Base-by-base conservation (phyloP, 1,284 basidiomycete genomes). In the Ceratobasidium sp. region DNA sequence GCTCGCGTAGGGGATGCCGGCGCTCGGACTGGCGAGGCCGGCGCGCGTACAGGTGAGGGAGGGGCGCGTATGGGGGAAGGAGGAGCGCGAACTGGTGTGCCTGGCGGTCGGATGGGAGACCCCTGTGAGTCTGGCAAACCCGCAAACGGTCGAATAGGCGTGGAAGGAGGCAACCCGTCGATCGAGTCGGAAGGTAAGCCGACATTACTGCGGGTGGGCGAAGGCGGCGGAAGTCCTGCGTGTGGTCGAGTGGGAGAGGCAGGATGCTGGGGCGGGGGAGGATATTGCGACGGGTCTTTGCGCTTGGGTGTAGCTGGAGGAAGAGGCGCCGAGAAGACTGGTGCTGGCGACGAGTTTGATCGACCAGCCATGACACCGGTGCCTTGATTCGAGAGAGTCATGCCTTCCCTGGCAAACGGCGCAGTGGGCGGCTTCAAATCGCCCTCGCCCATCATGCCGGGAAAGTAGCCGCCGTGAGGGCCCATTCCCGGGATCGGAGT, bases 191-290 rank as follows among this genome's bases (percentile, higher is more conserved):
- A 15, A 15, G 62, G 62, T 12, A 65, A 31, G 3, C 49, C 50
- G 13, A 38, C 25, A 22, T 43, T 35, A 5, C 47, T 3, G 20
- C 62, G 7, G 13, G 29, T 35, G 8, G 62, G 50, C 2, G 57
- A 62, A 12, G 57, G 43, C 15, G 57, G 57, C n/a, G 57, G 62
- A n/a, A 54, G 50, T 12, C 60, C 60, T 2, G 35, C 49, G 35
- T 64, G 60, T 25, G 60, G 60, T 50, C 60, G 20, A 10, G 60
- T 64, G 3, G 60, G 60, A 22, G 60, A 64, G n/a, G 60, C 62
- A 3, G 62, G 62, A 22, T 65, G 62, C 34, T 65, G 62, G n/a
- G 62, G 62, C 10, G 62, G 62, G 15, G 62, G 62, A 43, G 49
- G 62, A 20, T 53, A 65, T 34, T 65, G 47, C 10, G 20, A 34